Conservation (phyloP, 495 filamentous ascomycete genomes). For the Copromyces sp. region DNA sequence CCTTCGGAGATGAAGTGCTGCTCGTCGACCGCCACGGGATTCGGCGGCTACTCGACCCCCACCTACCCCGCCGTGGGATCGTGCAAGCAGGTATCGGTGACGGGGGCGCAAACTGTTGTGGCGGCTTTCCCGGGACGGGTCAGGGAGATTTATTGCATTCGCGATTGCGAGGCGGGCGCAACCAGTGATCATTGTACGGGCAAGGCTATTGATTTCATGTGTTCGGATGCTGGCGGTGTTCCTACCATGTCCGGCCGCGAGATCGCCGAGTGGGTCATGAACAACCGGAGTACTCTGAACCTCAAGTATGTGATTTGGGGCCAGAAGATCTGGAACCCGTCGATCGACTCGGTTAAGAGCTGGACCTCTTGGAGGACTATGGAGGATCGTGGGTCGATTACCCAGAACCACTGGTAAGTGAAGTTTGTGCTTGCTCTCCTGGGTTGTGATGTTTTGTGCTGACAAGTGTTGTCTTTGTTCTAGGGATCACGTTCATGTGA, state of each 20-base stretch:
- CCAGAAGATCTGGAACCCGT: constrained; percentile 34
- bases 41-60: constrained; percentile 21
- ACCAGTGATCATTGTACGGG: constrained; percentile 33
- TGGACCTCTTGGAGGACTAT: constrained; percentile 32
- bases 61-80: constrained; percentile 23
- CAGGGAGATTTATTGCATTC: constrained; percentile 26
- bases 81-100: constrained; percentile 27
- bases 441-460: neutral
- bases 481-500: constrained; percentile 18
- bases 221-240: constrained; percentile 28
- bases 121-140: constrained; percentile 25
- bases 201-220: constrained; percentile 35
- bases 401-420: constrained; percentile 31
- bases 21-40: constrained; percentile 15
- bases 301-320: constrained; percentile 42
- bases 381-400: constrained; percentile 29
- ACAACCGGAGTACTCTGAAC: constrained; percentile 25
- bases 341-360: constrained; percentile 19
- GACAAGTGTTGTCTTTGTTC: neutral
- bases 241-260: constrained; percentile 20
- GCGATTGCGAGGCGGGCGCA: constrained; percentile 21
- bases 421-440: neutral
- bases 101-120: constrained; percentile 25
- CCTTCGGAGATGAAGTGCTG: constrained; percentile 31
- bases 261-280: constrained; percentile 40